A percentile compares a stretch with the other conserved stretches of the same genome.
These are phyloP conservation scores for Ganoderma lucidum DNA, from an alignment of 1,284 basidiomycete genomes.

Conservation along the genomic window DNA sequence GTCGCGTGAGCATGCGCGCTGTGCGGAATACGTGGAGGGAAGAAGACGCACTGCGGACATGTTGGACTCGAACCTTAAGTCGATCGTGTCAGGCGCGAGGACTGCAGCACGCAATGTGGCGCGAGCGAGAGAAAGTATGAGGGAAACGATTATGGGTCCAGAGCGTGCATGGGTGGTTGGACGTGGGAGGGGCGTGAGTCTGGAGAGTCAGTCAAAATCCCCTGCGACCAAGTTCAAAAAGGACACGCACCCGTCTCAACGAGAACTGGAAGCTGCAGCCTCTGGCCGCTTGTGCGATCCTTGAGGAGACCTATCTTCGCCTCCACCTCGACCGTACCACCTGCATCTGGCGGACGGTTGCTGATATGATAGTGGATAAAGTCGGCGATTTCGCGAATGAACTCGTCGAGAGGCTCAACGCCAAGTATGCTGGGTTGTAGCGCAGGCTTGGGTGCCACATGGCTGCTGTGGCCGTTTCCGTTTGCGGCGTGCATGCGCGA, in stretches of 20 bases:
- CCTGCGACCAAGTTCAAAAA: conserved; percentile 17
- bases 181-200: neutral
- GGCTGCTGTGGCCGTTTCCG: conserved; percentile 26
- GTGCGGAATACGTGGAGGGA: neutral
- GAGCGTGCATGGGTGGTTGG: neutral
- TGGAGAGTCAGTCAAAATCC: conserved; percentile 16
- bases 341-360: conserved; percentile 54
- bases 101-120: conserved; percentile 43
- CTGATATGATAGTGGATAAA: conserved; percentile 82
- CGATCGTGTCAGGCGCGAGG: conserved; percentile 57
- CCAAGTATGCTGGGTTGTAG: conserved; percentile 91
- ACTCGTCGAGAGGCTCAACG: conserved; percentile 93
- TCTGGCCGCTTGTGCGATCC: conserved; percentile 62
- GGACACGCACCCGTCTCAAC: conserved; percentile 85
- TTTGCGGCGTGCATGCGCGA: conserved; percentile 27
- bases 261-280: conserved; percentile 77
- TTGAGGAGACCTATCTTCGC: conserved; percentile 90
- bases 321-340: conserved; percentile 79
- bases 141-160: neutral
- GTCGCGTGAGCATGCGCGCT: conserved; percentile 27
- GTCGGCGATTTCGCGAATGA: conserved; percentile 91
- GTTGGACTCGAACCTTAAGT: conserved; percentile 88
- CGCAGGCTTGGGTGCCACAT: conserved; percentile 50
- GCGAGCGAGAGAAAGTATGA: neutral
- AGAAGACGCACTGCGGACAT: conserved; percentile 81